These are phyloP conservation scores for Funneliformis geosporum DNA, from an alignment of 192 early-diverging fungal species.

Conservation along the genomic window DNA sequence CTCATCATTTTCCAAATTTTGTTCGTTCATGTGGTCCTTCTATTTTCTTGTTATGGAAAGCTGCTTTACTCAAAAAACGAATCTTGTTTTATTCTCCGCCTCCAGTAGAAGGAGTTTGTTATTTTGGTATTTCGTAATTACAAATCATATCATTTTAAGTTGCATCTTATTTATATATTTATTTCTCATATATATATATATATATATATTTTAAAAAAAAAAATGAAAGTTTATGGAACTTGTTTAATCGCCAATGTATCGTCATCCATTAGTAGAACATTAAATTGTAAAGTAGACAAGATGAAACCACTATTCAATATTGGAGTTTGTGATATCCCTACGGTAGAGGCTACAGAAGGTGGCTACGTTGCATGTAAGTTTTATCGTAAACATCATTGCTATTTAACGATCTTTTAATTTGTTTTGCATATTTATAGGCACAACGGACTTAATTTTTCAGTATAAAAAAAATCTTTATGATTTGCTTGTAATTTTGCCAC, in stretches of 20 bases:
- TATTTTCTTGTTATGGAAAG: constrained; percentile 57
- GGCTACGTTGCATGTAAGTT: constrained; percentile 55
- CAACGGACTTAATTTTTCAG: constrained; percentile 52
- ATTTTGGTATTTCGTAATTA: constrained; percentile 40
- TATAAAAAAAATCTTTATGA: constrained; percentile 51
- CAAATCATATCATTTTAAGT: background rate
- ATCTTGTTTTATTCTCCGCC: constrained; percentile 52
- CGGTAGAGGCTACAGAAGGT: constrained; percentile 35
- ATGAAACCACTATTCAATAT: constrained; percentile 47
- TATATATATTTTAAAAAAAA: background rate
- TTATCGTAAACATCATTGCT: background rate
- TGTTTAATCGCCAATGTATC: constrained; percentile 50
- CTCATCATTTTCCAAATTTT: constrained; percentile 45
- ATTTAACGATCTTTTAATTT: background rate
- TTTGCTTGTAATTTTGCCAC: constrained; percentile 45
- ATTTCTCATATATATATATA: background rate
- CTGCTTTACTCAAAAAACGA: constrained; percentile 49
- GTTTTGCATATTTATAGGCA: constrained; percentile 40
- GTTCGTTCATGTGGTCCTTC: constrained; percentile 51
- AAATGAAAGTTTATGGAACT: constrained; percentile 46
- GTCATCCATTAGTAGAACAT: background rate
- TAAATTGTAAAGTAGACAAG: constrained; percentile 28
- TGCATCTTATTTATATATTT: background rate
- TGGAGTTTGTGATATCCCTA: constrained; percentile 52
- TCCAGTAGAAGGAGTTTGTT: constrained; percentile 50